Evolutionary conservation across 1,139 yeast species (phyloP).

Genomic region (Candida labiduridarum): DNA sequence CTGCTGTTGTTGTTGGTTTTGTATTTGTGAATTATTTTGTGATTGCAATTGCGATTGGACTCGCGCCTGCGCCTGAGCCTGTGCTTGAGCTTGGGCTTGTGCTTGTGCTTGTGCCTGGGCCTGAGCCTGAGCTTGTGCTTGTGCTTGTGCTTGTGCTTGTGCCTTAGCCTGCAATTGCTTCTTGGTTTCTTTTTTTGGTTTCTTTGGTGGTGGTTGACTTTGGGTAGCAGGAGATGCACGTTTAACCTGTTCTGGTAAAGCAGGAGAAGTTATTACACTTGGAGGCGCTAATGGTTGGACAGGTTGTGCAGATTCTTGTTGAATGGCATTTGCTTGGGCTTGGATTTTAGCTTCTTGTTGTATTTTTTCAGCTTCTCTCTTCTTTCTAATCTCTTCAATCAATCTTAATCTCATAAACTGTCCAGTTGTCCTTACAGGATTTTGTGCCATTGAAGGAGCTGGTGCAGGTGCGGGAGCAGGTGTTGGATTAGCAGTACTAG

Average conservation of each 20-base stretch:
- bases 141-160: slow-evolving; percentile 31
- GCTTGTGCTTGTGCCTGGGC: slow-evolving; percentile 30
- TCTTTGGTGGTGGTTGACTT: slow-evolving; percentile 10
- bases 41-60: slow-evolving; percentile 8
- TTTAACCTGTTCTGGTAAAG: slow-evolving; percentile 7
- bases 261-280: slow-evolving; percentile 4
- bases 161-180: slow-evolving; percentile 20
- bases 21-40: not conserved
- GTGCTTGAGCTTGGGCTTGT: slow-evolving; percentile 42
- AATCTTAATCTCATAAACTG: slow-evolving; percentile 52
- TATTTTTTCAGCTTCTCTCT: slow-evolving; percentile 46
- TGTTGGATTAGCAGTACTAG: slow-evolving; percentile 17
- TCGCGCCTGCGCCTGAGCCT: slow-evolving; percentile 22
- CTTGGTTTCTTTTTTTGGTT: slow-evolving; percentile 11
- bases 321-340: slow-evolving; percentile 25
- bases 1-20: not conserved
- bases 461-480: slow-evolving; percentile 21
- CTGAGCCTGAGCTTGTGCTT: slow-evolving; percentile 8
- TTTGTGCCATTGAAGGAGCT: slow-evolving; percentile 15
- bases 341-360: slow-evolving; percentile 44
- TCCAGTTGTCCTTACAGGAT: slow-evolving; percentile 34
- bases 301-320: slow-evolving; percentile 10
- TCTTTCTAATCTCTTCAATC: slow-evolving; percentile 49
- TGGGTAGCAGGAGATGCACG: slow-evolving; percentile 9
- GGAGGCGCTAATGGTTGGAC: slow-evolving; percentile 4